Conservation (phyloP, 768 basidiomycete genomes). For the Tremella fuciformis region DNA sequence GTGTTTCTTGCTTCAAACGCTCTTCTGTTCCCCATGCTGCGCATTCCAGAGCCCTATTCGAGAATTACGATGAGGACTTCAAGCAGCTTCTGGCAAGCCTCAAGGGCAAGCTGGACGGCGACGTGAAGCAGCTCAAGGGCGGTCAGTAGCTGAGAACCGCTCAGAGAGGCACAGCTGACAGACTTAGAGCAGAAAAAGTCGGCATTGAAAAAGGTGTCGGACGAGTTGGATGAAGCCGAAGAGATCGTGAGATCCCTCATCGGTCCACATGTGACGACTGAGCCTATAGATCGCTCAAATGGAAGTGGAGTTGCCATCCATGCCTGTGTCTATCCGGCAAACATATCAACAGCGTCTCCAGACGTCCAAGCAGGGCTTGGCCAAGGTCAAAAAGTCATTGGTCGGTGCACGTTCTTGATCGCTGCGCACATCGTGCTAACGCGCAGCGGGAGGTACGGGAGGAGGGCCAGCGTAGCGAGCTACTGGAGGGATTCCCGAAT, state of each 20-base stretch:
- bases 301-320: constrained; percentile 96
- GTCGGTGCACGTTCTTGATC: constrained; percentile 44
- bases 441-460: constrained; percentile 65
- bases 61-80: constrained; percentile 82
- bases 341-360: constrained; percentile 74
- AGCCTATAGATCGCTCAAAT: constrained; percentile 83
- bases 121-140: constrained; percentile 64
- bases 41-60: constrained; percentile 49
- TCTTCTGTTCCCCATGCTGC: not conserved
- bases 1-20: not conserved
- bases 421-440: not conserved
- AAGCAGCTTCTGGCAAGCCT: constrained; percentile 73
- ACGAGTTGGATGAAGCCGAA: constrained; percentile 96
- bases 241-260: constrained; percentile 69
- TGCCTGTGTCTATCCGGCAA: constrained; percentile 76
- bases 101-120: constrained; percentile 70
- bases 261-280: not conserved
- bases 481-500: constrained; percentile 58
- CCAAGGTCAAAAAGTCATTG: constrained; percentile 70
- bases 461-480: constrained; percentile 68
- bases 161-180: not conserved
- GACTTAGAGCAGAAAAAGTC: constrained; percentile 73
- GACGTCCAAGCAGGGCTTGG: constrained; percentile 69
- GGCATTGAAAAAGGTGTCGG: constrained; percentile 75
- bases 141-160: constrained; percentile 57